Conservation (phyloP, 345 rosid genomes). For the Reutealis trisperma region DNA sequence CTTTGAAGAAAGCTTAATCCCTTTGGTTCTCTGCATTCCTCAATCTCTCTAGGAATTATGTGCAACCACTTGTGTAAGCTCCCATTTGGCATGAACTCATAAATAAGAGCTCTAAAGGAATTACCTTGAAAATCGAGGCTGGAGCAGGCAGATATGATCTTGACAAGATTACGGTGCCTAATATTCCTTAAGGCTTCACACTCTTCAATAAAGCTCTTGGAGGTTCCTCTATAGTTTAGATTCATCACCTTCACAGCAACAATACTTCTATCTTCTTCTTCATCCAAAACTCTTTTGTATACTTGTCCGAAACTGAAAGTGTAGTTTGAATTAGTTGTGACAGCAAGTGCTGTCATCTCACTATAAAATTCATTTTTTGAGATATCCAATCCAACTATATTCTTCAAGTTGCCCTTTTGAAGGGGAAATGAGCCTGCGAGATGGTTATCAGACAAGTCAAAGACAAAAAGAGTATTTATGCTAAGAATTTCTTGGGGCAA, state of each 20-base stretch:
- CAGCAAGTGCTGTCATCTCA: no score
- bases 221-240: background rate
- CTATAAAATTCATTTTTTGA: background rate
- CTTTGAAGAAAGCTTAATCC: slow-evolving; percentile 25
- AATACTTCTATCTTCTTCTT: background rate
- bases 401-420: background rate
- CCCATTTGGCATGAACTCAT: background rate
- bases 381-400: background rate
- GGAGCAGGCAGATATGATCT: background rate
- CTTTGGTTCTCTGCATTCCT: background rate
- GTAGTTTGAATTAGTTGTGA: no score
- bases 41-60: background rate
- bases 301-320: slow-evolving; percentile 22
- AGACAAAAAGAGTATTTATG: background rate
- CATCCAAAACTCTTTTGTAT: background rate
- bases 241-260: background rate
- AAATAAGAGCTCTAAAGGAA: background rate
- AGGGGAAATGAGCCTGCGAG: background rate
- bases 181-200: background rate
- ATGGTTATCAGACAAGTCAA: background rate
- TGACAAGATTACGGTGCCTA: background rate
- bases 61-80: background rate
- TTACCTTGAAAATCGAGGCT: background rate
- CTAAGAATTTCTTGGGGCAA: background rate
- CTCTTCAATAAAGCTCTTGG: slow-evolving; percentile 4